Evolutionary conservation across 192 early-diverging fungal species (phyloP).

Genomic region (Linnemannia schmuckeri): DNA sequence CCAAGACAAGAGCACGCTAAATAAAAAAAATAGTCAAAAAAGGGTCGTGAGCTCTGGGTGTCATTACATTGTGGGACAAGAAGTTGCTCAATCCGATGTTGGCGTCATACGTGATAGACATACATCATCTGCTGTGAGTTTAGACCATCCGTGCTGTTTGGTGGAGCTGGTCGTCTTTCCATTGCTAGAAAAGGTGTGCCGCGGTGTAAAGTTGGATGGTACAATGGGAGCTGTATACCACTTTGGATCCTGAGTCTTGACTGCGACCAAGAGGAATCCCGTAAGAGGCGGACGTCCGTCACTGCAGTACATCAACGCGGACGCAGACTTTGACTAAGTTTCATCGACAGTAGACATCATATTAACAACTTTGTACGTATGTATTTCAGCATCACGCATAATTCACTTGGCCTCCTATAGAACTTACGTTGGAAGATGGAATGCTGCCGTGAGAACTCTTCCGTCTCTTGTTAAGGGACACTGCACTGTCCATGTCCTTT

Average conservation of each 20-base stretch:
- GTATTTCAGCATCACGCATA: too few relatives aligned
- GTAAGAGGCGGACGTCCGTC: conserved; percentile 69
- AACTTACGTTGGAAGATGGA: not conserved
- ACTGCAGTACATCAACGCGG: conserved; percentile 32
- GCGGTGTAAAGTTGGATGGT: conserved; percentile 37
- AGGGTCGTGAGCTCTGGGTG: not conserved
- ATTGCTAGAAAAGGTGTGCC: conserved; percentile 19
- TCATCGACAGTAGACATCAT: not conserved
- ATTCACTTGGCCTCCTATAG: not conserved
- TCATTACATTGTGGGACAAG: not conserved
- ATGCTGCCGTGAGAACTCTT: not conserved
- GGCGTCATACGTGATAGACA: not conserved
- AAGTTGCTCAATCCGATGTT: not conserved
- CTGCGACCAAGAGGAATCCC: conserved; percentile 65
- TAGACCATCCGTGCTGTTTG: conserved; percentile 3
- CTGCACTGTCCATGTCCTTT: conserved; percentile 34
- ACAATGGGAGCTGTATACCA: conserved; percentile 58
- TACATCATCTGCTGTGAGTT: conserved; percentile 55
- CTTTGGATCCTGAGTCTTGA: conserved; percentile 52
- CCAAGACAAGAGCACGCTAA: conserved; percentile 73
- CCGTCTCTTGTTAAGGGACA: conserved; percentile 36
- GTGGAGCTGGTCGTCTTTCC: not conserved
- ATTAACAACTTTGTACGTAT: not conserved
- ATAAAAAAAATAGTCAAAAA: conserved; percentile 30
- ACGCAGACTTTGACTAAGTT: not conserved